A percentile compares a stretch with the other conserved stretches of the same genome.
These are phyloP conservation scores for Aspergillus sclerotialis DNA, from an alignment of 2,329 filamentous ascomycete species.

Conservation along the genomic window DNA sequence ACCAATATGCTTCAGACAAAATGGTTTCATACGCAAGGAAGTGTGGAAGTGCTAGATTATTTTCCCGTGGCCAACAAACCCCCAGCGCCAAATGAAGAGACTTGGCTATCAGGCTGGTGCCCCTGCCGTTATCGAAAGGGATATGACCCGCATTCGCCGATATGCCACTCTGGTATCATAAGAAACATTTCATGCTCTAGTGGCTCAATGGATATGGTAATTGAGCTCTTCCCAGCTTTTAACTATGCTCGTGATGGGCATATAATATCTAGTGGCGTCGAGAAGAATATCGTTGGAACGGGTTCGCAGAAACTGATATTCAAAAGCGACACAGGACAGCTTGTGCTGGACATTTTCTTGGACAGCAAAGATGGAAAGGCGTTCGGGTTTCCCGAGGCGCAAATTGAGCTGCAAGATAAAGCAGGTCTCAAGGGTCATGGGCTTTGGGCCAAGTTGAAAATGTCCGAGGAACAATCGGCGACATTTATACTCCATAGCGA, in stretches of 20 bases:
- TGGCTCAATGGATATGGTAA: slow-evolving; percentile 55
- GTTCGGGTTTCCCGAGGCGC: slow-evolving; percentile 41
- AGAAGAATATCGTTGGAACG: slow-evolving; percentile 25
- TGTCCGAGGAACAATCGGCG: slow-evolving; percentile 59
- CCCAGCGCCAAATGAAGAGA: slow-evolving; percentile 33
- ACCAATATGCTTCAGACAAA: slow-evolving; percentile 67
- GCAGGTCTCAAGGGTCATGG: slow-evolving; percentile 53
- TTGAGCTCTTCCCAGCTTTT: slow-evolving; percentile 65
- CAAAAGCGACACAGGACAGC: slow-evolving; percentile 47
- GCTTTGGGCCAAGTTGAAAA: slow-evolving; percentile 50
- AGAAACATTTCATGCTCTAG: slow-evolving; percentile 64
- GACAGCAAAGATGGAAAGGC: too few species aligned
- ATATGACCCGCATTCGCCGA: slow-evolving; percentile 33
- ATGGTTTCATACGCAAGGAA: slow-evolving; percentile 67
- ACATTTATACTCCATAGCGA: slow-evolving; percentile 62
- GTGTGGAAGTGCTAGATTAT: slow-evolving; percentile 65
- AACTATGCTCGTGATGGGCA: slow-evolving; percentile 59
- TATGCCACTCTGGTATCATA: slow-evolving; percentile 45
- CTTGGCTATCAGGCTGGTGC: slow-evolving; percentile 12
- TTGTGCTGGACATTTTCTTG: slow-evolving; percentile 61
- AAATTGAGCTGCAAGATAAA: slow-evolving; percentile 48
- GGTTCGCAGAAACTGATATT: slow-evolving; percentile 53
- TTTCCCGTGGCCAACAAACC: slow-evolving; percentile 65
- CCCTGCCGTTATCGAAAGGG: slow-evolving; percentile 8
- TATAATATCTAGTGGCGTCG: slow-evolving; percentile 12